phyloP scores from a whole-genome alignment of 352 stramenopile species.

The Phytophthora crassamura region DNA sequence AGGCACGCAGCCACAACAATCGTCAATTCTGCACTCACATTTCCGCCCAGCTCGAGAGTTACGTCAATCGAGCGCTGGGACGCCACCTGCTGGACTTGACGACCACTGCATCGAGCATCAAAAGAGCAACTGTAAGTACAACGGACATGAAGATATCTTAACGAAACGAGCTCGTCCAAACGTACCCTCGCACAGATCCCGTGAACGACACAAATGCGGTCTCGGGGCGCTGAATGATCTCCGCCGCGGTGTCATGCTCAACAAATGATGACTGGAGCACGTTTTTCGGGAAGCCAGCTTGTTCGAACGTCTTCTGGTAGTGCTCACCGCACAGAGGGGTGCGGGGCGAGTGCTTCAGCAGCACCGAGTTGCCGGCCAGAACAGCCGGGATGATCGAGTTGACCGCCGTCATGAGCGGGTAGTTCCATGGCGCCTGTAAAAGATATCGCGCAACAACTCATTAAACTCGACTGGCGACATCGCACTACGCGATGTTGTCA shows the following conservation, averaged over 20 bases:
- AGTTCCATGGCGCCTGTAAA: constrained; percentile 81
- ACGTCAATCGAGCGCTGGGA: constrained; percentile 77
- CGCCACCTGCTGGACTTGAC: constrained; percentile 64
- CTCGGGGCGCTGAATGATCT: constrained; percentile 73
- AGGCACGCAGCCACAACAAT: neutral
- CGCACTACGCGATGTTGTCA: neutral
- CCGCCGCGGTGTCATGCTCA: constrained; percentile 67
- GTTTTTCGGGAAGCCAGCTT: constrained; percentile 70
- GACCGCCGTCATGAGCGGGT: constrained; percentile 87
- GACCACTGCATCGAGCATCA: constrained; percentile 50
- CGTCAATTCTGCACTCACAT: constrained; percentile 40
- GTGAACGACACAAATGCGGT: constrained; percentile 87
- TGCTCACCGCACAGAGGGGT: constrained; percentile 81
- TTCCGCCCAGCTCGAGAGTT: constrained; percentile 86
- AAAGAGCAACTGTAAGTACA: neutral
- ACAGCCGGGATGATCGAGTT: constrained; percentile 89
- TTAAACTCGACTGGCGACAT: constrained; percentile 20
- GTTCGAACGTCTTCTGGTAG: constrained; percentile 75
- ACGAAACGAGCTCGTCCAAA: neutral
- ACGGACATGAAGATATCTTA: no score
- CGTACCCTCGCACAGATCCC: constrained; percentile 77
- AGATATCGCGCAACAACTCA: neutral
- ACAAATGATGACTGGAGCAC: constrained; percentile 73
- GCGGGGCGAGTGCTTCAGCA: constrained; percentile 84
- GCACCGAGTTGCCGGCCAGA: constrained; percentile 78